Conservation (phyloP, 257 asterid genomes). For the Scutellaria barbata region DNA sequence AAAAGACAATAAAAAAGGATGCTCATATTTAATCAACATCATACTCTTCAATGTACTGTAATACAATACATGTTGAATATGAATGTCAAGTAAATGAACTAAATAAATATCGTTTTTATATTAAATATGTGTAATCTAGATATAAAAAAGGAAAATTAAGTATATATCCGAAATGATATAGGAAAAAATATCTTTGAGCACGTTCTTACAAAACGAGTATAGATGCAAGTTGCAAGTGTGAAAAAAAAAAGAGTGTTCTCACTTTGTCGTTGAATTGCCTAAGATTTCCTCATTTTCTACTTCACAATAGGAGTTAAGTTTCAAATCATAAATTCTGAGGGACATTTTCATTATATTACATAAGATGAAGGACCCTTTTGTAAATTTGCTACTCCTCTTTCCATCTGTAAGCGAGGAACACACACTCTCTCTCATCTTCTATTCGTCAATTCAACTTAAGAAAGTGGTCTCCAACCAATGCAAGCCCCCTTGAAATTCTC, state of each 20-base stretch:
- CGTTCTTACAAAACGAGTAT: background rate
- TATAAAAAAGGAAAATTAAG: background rate
- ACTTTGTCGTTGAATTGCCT: constrained; percentile 14
- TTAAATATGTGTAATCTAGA: background rate
- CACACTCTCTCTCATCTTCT: background rate
- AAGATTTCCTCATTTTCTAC: constrained; percentile 29
- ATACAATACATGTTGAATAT: too few relatives aligned
- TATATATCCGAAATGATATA: background rate
- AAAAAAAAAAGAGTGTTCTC: constrained; percentile 29
- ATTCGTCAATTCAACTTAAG: constrained; percentile 28
- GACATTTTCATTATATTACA: constrained; percentile 3
- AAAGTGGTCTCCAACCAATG: constrained; percentile 65
- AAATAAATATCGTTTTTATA: too few relatives aligned
- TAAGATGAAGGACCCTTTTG: constrained; percentile 32
- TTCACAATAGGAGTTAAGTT: constrained; percentile 47
- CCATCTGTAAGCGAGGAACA: constrained; percentile 46
- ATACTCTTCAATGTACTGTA: too few relatives aligned
- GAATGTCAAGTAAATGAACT: too few relatives aligned
- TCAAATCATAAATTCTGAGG: constrained; percentile 34
- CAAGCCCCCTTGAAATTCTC: background rate
- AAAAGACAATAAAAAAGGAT: too few relatives aligned
- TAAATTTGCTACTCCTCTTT: constrained; percentile 34
- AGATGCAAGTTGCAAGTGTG: constrained; percentile 2
- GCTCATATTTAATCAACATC: too few relatives aligned
- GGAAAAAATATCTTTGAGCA: constrained; percentile 2